phyloP scores from a whole-genome alignment of 345 rosid genomes.

The Trapa bicornis region DNA sequence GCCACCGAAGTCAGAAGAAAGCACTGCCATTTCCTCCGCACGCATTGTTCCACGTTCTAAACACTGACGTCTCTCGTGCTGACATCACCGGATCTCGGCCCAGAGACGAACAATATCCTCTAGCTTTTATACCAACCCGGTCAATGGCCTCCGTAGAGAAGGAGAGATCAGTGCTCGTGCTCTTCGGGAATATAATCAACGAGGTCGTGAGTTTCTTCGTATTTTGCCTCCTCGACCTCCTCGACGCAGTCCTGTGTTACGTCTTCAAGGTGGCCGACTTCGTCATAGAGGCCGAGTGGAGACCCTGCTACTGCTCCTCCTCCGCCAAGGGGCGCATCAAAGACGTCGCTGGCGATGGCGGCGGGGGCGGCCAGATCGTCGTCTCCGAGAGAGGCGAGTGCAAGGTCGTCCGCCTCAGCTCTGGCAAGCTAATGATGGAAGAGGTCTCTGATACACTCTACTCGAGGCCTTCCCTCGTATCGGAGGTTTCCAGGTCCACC shows the following conservation, averaged over 20 bases:
- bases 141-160: slow-evolving; percentile 20
- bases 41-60: too few relatives aligned
- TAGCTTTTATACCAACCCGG: too few relatives aligned
- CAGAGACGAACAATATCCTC: too few relatives aligned
- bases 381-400: slow-evolving; percentile 72
- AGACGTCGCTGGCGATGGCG: slow-evolving; percentile 16
- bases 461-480: slow-evolving; percentile 43
- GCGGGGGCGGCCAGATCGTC: slow-evolving; percentile 43
- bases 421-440: slow-evolving; percentile 62
- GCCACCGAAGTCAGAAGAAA: too few relatives aligned
- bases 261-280: slow-evolving; percentile 65
- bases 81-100: too few relatives aligned
- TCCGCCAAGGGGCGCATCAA: slow-evolving; percentile 49
- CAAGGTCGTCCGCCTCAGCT: slow-evolving; percentile 52
- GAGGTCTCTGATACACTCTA: slow-evolving; percentile 91
- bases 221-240: slow-evolving; percentile 63
- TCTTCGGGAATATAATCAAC: slow-evolving; percentile 33
- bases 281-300: slow-evolving; percentile 74
- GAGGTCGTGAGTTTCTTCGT: slow-evolving; percentile 62
- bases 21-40: too few relatives aligned
- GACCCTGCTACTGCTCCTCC: slow-evolving; percentile 69
- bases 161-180: slow-evolving; percentile 16
- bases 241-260: slow-evolving; percentile 54
- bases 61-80: too few relatives aligned
- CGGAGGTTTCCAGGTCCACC: slow-evolving; percentile 27